These are phyloP conservation scores for Komagataella ulmi DNA, from an alignment of 805 yeast species.

Conservation along the genomic window DNA sequence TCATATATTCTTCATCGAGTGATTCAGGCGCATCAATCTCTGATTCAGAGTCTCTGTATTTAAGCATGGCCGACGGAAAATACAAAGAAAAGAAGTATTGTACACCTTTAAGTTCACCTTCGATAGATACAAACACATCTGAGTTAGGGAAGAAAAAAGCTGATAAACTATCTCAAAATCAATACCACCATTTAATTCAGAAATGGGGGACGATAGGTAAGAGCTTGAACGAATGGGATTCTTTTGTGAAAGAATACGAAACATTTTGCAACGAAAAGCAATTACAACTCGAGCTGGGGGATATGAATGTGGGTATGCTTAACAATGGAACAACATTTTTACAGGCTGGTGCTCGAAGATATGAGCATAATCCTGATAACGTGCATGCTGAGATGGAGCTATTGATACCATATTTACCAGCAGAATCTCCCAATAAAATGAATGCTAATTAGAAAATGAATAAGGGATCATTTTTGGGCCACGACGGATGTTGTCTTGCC, in stretches of 20 bases:
- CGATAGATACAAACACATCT: not conserved
- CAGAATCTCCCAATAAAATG: conserved; percentile 17
- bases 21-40: conserved; percentile 1
- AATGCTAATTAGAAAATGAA: conserved; percentile 8
- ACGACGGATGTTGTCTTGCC: not conserved
- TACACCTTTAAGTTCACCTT: not conserved
- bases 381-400: not conserved
- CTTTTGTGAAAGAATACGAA: conserved; percentile 32
- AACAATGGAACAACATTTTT: not conserved
- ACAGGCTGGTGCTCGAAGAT: not conserved
- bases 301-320: conserved; percentile 7
- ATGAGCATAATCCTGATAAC: not conserved
- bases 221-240: conserved; percentile 38
- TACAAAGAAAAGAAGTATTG: not conserved
- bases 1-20: conserved; percentile 3
- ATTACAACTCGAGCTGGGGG: conserved; percentile 11
- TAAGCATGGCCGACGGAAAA: not conserved
- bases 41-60: not conserved
- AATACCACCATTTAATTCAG: not conserved
- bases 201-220: conserved; percentile 22
- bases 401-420: conserved; percentile 17
- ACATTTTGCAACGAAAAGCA: conserved; percentile 13
- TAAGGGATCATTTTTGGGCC: not conserved
- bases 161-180: not conserved
- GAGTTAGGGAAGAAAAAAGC: not conserved